phyloP scores from a whole-genome alignment of 352 stramenopile genomes.

The Sclerospora graminicola region DNA sequence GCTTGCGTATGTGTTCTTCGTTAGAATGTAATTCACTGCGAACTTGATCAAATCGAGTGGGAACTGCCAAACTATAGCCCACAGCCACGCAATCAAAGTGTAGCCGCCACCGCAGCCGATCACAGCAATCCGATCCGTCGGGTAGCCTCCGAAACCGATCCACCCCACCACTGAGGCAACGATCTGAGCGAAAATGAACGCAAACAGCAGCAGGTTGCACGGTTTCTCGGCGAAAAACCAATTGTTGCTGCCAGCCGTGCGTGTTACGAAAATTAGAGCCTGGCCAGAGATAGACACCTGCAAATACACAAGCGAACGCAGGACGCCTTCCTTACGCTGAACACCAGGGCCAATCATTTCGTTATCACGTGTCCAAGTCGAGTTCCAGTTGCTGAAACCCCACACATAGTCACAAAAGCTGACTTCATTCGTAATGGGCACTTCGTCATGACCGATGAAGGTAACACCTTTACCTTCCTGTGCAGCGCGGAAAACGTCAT shows the following conservation, averaged over 20 bases:
- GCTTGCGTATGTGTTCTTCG: conserved; percentile 47
- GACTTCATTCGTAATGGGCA: too few relatives aligned
- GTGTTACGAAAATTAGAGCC: conserved; percentile 66
- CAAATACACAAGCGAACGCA: conserved; percentile 56
- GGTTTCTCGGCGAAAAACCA: conserved; percentile 66
- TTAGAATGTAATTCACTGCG: too few relatives aligned
- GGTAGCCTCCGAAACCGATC: conserved; percentile 66
- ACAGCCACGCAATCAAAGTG: conserved; percentile 56
- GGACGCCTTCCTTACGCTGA: too few relatives aligned
- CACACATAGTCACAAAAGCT: too few relatives aligned
- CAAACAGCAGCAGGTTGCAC: conserved; percentile 49
- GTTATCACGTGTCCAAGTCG: conserved; percentile 54
- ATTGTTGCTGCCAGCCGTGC: conserved; percentile 61
- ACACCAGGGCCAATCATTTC: too few relatives aligned
- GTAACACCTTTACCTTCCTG: conserved; percentile 34
- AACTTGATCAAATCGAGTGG: conserved; percentile 68
- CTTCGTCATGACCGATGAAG: conserved; percentile 47
- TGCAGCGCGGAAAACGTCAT: conserved; percentile 35
- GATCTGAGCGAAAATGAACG: conserved; percentile 60
- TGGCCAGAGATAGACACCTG: conserved; percentile 70
- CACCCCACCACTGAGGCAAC: conserved; percentile 67
- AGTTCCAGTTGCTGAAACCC: conserved; percentile 71
- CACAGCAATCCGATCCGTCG: conserved; percentile 47
- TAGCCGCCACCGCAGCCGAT: conserved; percentile 56
- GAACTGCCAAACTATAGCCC: conserved; percentile 61